phyloP scores from a whole-genome alignment of 1,284 basidiomycete genomes.

The Cryptococcus jaspeensis region DNA sequence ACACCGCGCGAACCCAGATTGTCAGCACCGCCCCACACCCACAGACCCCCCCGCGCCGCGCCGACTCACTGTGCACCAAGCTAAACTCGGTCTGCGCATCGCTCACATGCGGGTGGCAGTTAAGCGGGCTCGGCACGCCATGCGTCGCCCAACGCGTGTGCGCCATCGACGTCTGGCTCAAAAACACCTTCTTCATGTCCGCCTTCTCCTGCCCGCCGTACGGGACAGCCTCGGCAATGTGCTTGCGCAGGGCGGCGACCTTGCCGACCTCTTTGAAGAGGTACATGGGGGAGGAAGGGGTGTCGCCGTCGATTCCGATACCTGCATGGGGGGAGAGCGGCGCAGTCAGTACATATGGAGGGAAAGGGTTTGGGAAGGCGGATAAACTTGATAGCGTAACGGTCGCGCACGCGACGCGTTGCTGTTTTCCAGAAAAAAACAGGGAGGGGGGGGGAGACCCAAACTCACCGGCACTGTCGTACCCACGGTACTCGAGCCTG shows the following conservation, averaged over 20 bases:
- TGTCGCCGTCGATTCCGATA: conserved; percentile 92
- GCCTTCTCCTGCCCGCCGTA: conserved; percentile 50
- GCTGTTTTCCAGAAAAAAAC: not conserved
- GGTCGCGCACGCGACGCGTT: not conserved
- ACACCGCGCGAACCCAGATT: not conserved
- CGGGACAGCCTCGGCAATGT: conserved; percentile 68
- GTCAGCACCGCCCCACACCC: not conserved
- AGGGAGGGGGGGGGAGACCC: not conserved
- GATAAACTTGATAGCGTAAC: not conserved
- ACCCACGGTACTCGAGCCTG: conserved; percentile 96
- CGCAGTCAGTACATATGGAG: not conserved
- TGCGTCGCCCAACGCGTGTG: conserved; percentile 99
- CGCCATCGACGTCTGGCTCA: conserved; percentile 93
- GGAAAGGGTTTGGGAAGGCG: not conserved
- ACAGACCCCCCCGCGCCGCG: not conserved
- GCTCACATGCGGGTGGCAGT: conserved; percentile 95
- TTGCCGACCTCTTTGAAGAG: conserved; percentile 99
- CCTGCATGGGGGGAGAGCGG: conserved; percentile 53
- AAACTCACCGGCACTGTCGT: conserved; percentile 78
- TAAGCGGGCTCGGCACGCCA: conserved; percentile 79
- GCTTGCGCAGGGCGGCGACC: conserved; percentile 89
- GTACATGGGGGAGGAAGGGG: conserved; percentile 61
- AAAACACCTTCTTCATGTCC: conserved; percentile 77
- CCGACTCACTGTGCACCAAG: conserved; percentile 76
- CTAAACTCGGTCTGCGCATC: conserved; percentile 80